A percentile compares a stretch with the other conserved stretches of the same genome.
Conservation (phyloP, 306 rosid species). For the Myrica gale region DNA sequence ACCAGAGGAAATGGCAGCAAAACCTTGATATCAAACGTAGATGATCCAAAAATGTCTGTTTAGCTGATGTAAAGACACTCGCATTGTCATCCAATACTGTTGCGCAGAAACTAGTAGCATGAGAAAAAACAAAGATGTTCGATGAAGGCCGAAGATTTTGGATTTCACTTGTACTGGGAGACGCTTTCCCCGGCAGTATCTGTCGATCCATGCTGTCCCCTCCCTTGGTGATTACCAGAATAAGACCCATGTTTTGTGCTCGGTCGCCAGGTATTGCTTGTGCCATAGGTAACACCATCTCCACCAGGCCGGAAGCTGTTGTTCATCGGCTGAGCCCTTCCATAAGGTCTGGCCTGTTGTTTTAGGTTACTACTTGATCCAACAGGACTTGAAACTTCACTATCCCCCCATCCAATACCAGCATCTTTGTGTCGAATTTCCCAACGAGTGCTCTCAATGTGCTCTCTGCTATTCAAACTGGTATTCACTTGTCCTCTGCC, state of each 20-base stretch:
- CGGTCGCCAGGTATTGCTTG: not conserved
- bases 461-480: not conserved
- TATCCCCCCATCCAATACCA: not conserved
- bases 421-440: not conserved
- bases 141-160: not conserved
- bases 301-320: constrained; percentile 14
- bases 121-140: not conserved
- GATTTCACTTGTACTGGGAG: not conserved
- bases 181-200: not conserved
- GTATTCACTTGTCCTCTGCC: constrained; percentile 31
- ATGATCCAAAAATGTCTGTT: no score
- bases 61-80: not conserved
- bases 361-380: not conserved
- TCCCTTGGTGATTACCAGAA: not conserved
- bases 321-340: constrained; percentile 1
- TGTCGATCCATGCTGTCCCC: not conserved
- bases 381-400: not conserved
- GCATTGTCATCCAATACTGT: not conserved
- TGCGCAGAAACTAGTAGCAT: not conserved
- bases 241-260: not conserved
- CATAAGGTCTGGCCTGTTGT: not conserved
- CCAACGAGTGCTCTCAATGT: not conserved
- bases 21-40: no score
- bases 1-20: no score
- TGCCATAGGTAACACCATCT: not conserved